These are phyloP conservation scores for Chaetomium cochliodes DNA, from an alignment of 495 filamentous ascomycete species.

Conservation along the genomic window DNA sequence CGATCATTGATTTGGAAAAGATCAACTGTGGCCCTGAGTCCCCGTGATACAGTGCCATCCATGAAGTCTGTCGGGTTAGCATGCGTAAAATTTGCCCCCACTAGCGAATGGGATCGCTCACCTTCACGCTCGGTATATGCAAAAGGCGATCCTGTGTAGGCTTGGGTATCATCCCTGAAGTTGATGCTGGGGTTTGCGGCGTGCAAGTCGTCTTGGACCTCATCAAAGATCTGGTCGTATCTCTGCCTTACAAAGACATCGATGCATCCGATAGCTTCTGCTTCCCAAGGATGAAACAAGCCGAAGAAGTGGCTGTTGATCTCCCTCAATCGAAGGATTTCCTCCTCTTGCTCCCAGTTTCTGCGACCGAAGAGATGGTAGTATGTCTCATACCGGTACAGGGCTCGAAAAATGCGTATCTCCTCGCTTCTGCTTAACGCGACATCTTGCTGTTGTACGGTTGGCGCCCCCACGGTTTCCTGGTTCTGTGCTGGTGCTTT, in stretches of 20 bases:
- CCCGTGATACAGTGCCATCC: background rate
- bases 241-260: background rate
- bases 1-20: background rate
- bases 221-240: background rate
- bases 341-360: background rate
- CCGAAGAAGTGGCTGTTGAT: constrained; percentile 5
- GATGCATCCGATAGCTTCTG: constrained; percentile 4
- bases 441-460: background rate
- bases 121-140: background rate
- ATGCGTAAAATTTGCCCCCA: too few relatives aligned
- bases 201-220: background rate
- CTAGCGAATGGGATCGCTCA: background rate
- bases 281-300: constrained; percentile 6
- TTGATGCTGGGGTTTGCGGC: background rate
- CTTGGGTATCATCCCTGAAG: background rate
- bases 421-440: constrained; percentile 3
- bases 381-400: constrained; percentile 4
- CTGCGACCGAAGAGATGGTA: background rate
- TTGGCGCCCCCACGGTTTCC: background rate
- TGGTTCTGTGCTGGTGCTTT: background rate
- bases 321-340: background rate
- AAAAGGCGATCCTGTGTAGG: background rate
- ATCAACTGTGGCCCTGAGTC: background rate
- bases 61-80: constrained; percentile 4
- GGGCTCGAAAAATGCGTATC: constrained; percentile 3